These are phyloP conservation scores for Yamadazyma blattariae DNA, from an alignment of 1,139 yeast species.

Conservation along the genomic window DNA sequence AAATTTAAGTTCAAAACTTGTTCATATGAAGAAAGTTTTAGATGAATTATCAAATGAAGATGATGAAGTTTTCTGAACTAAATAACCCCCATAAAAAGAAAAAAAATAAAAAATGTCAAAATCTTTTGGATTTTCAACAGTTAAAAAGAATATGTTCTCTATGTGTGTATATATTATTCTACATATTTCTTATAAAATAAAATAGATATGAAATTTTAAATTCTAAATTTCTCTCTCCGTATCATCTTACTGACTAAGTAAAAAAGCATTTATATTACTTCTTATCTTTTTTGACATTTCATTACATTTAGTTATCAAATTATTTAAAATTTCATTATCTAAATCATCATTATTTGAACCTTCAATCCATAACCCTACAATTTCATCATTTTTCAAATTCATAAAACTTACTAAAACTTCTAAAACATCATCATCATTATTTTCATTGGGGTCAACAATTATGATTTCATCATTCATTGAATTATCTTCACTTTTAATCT, in stretches of 20 bases:
- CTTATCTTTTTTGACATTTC: slow-evolving; percentile 43
- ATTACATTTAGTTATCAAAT: slow-evolving; percentile 40
- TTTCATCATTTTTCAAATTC: slow-evolving; percentile 52
- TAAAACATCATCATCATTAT: slow-evolving; percentile 17
- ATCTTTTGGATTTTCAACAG: too few species aligned
- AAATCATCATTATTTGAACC: slow-evolving; percentile 28
- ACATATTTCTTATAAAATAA: too few species aligned
- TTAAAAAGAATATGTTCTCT: too few species aligned
- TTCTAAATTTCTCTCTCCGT: too few species aligned
- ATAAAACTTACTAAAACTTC: slow-evolving; percentile 50
- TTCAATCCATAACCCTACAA: slow-evolving; percentile 57
- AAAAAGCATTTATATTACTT: slow-evolving; percentile 36
- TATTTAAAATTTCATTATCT: slow-evolving; percentile 25
- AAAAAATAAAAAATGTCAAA: too few species aligned
- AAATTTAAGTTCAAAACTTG: slow-evolving; percentile 39
- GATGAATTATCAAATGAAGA: slow-evolving; percentile 37
- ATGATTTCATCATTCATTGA: slow-evolving; percentile 6
- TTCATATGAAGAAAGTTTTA: slow-evolving; percentile 40
- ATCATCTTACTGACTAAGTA: slow-evolving; percentile 3
- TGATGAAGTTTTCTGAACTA: too few species aligned
- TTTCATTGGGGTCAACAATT: slow-evolving; percentile 14
- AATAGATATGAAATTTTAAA: too few species aligned
- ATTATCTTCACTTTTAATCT: slow-evolving; percentile 9
- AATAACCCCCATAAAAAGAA: too few species aligned
- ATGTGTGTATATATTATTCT: too few species aligned